Evolutionary conservation across 2,329 filamentous ascomycete genomes (phyloP), one percentile per base, ranked within the genome.

Genomic region (Phaeophleospora eucalypticola): DNA sequence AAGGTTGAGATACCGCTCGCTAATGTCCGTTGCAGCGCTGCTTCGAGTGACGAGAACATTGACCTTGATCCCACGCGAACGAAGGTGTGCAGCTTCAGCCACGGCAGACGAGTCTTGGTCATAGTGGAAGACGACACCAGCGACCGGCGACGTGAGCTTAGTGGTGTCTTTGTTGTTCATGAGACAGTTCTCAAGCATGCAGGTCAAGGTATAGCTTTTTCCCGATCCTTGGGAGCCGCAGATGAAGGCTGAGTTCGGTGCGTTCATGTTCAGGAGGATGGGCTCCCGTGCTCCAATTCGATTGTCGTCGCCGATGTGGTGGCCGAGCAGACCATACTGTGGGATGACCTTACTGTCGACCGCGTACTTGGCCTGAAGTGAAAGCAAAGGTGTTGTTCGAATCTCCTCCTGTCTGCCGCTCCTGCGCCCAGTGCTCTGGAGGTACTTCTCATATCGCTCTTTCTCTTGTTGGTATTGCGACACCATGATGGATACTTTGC

Each of bases 171-270:
- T 43, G 4, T 60, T 76, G 0, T 62, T 55, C 1, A 80, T 64
- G 0, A 85, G 65, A 29, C 76, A 82, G 51, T 79, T 81, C 57
- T 85, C 79, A 0, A 83, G 66, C 39, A 84, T 66, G 54, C 75
- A 80, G 0, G 78, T 75, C 2, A 82, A 66, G 0, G 80, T 82
- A 47, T 84, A 78, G 16, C 74, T 79, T 56, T 84, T 84, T 0
- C 81, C 81, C 35, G 49, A 54, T 12, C 51, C 81, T 56, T 84
- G 80, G 1, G 76, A 76, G 1, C 81, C 81, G 49, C 81, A 84
- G 16, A 84, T 78, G 58, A 84, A 84, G 0, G 73, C 68, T 0
- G 79, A 82, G 53, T 73, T 79, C 0, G 81, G 80, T 0, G 72
- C 68, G 19, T 79, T 73, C 1, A 74, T 74, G 52, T 83, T 83